phyloP scores from a whole-genome alignment of 371 early-diverging fungal species.

The Umbelopsis sp. region DNA sequence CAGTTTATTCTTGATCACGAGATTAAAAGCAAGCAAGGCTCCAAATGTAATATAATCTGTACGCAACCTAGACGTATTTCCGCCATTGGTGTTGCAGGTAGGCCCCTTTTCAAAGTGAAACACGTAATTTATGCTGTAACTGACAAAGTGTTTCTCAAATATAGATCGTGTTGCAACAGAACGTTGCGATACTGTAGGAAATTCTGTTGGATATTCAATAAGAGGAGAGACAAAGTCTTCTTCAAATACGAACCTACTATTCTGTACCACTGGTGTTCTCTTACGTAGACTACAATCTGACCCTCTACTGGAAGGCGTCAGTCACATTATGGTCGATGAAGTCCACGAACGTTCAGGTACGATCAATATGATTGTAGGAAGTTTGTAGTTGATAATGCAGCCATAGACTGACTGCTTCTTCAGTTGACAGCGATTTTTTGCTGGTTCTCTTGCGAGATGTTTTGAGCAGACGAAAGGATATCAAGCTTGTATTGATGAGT shows the following conservation, averaged over 20 bases:
- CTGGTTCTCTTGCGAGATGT: slow-evolving; percentile 61
- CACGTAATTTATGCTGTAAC: neutral
- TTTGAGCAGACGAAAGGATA: slow-evolving; percentile 49
- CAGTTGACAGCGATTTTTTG: slow-evolving; percentile 67
- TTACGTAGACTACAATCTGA: slow-evolving; percentile 77
- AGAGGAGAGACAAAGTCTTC: slow-evolving; percentile 67
- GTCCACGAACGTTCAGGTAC: slow-evolving; percentile 76
- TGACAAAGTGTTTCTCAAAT: neutral
- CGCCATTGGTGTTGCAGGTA: slow-evolving; percentile 81
- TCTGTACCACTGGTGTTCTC: slow-evolving; percentile 86
- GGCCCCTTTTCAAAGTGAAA: no score
- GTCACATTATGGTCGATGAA: slow-evolving; percentile 80
- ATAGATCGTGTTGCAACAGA: slow-evolving; percentile 75
- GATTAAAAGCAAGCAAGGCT: slow-evolving; percentile 54
- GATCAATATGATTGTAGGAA: neutral
- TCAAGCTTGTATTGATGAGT: slow-evolving; percentile 78
- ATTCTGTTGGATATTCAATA: slow-evolving; percentile 64
- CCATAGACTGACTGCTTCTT: neutral
- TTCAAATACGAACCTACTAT: slow-evolving; percentile 71
- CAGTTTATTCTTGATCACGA: slow-evolving; percentile 85
- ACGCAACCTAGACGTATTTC: slow-evolving; percentile 96
- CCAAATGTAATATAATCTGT: slow-evolving; percentile 75
- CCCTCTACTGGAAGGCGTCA: slow-evolving; percentile 62
- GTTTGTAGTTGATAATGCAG: slow-evolving; percentile 29
- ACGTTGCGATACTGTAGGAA: slow-evolving; percentile 55